Base-by-base conservation (phyloP, 2,329 filamentous ascomycete genomes). In the Stemphylium vesicarium region DNA sequence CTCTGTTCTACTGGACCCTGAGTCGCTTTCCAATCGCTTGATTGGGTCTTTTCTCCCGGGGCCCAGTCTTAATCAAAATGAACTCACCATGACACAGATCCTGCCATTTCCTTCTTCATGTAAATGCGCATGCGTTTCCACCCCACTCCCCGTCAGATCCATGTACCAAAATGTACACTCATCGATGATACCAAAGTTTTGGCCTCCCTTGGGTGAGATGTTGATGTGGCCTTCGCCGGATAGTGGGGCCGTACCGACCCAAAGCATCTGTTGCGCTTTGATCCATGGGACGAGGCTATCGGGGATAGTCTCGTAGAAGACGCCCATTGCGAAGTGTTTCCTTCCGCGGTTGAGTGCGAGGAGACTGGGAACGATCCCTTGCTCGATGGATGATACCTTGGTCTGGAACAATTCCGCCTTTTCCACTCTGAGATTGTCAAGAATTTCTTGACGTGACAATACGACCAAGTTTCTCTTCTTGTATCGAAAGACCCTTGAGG, bases 201-300 rank as follows among this genome's bases (percentile, higher is more conserved):
- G 47, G 5, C 78, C 77, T 50, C 78, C 78, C 62, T 80, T 80
- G 2, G 78, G 78, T 0, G 76, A 79, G 57, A 80, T 71, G 57
- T 80, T 80, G 59, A 80, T 77, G 62, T 80, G 78, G 18, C 78
- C 78, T 4, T 60, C 32, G 18, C 57, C 60, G 3, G 75, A 72
- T 5, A 80, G 72, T 0, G 78, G 78, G 0, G 78, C 77, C 0
- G 77, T 77, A 38, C 72, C 76, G 9, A 80, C 77, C 66, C 72
- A 78, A 40, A 80, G 70, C 68, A 79, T 72, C 38, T 79, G 74
- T 45, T 80, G 78, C n/a, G 73, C 63, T 1, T 75, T 64, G 50
- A 80, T 78, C 78, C 78, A 80, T 63, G 69, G 58, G 22, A 68
- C 66, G 24, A 78, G 66, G 38, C 68, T 71, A 26, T 70, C 44